Evolutionary conservation across 2,329 filamentous ascomycete species (phyloP).

Genomic region (Venturia nashicola): DNA sequence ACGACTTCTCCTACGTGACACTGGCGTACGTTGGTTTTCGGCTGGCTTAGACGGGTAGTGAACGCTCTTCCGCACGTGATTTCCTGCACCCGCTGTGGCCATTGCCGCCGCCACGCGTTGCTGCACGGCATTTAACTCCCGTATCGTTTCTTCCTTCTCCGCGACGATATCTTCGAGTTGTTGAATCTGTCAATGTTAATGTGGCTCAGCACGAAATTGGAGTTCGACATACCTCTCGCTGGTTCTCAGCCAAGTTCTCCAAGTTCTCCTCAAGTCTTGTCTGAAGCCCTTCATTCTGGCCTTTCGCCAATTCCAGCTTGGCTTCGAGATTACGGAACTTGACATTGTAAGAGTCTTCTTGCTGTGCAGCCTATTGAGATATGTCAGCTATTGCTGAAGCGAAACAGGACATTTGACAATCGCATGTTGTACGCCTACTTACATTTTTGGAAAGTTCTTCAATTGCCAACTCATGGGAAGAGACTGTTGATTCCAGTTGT

Average conservation of each 20-base stretch:
- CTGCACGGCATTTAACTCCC: neutral
- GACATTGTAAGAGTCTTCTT: neutral
- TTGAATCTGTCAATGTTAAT: conserved; percentile 3
- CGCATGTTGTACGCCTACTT: neutral
- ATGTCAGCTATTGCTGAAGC: neutral
- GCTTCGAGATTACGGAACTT: neutral
- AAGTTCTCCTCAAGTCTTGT: neutral
- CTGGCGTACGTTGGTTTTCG: neutral
- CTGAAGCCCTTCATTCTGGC: neutral
- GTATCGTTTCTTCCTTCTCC: conserved; percentile 20
- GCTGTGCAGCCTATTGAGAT: neutral
- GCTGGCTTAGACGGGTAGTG: neutral
- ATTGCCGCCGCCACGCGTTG: neutral
- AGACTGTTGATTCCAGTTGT: neutral
- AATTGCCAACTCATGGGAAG: neutral
- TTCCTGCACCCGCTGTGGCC: neutral
- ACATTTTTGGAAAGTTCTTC: neutral
- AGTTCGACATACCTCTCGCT: neutral
- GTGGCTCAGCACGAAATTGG: neutral
- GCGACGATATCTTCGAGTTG: conserved; percentile 16
- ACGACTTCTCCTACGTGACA: neutral
- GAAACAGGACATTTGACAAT: neutral
- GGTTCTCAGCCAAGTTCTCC: neutral
- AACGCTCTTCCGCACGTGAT: conserved; percentile 1
- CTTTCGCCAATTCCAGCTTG: neutral